Conservation (phyloP, 176 grass and related monocot species). For the Paspalum notatum region DNA sequence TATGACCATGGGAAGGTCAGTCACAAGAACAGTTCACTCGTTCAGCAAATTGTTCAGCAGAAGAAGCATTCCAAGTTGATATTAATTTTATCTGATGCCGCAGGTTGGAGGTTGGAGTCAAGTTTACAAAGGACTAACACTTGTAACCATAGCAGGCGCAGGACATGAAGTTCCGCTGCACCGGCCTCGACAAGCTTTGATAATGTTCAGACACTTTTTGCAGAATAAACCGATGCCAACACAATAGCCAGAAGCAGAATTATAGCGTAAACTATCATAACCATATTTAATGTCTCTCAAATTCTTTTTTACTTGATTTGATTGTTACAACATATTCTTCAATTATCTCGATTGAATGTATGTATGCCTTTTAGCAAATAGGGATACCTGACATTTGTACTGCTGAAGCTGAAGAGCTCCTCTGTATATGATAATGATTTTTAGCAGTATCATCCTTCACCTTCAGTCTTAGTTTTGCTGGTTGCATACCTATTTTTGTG, state of each 20-base stretch:
- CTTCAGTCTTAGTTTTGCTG: conserved; percentile 14
- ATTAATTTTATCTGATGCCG: conserved; percentile 19
- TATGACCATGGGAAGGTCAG: conserved; percentile 82
- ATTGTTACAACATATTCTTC: conserved; percentile 47
- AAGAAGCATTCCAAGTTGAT: neutral
- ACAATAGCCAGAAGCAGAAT: conserved; percentile 49
- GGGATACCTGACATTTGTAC: conserved; percentile 50
- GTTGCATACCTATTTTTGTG: neutral
- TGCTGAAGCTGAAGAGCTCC: conserved; percentile 50
- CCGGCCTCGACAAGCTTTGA: conserved; percentile 66
- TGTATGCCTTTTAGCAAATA: conserved; percentile 43
- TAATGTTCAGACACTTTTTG: conserved; percentile 72
- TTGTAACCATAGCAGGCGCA: conserved; percentile 77
- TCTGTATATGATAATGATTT: conserved; percentile 60
- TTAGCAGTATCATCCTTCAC: conserved; percentile 20
- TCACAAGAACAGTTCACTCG: conserved; percentile 7
- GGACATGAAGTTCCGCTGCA: conserved; percentile 78
- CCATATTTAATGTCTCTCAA: conserved; percentile 16
- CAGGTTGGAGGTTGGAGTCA: conserved; percentile 97
- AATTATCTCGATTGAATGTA: conserved; percentile 56
- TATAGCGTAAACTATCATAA: conserved; percentile 37
- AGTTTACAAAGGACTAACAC: conserved; percentile 86
- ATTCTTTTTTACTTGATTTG: conserved; percentile 49
- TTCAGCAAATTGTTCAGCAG: neutral
- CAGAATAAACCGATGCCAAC: conserved; percentile 56